Conservation (phyloP, 768 basidiomycete species). For the Tylopilus sp. region DNA sequence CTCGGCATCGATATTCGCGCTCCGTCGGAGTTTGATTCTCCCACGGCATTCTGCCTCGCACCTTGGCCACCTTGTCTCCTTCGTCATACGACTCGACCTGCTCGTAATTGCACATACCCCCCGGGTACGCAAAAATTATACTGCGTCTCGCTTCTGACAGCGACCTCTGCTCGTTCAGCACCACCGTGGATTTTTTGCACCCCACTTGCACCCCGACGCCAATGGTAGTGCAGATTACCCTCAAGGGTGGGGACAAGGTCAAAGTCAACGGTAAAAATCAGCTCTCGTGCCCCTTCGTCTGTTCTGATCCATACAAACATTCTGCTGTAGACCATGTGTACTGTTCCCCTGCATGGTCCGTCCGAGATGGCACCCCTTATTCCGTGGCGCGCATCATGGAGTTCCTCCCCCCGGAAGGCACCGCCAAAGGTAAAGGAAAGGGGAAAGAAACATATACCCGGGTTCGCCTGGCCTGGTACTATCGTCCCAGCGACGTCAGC, state of each 20-base stretch:
- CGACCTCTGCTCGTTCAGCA: conserved; percentile 4
- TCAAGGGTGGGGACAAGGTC: conserved; percentile 82
- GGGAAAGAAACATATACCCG: conserved; percentile 72
- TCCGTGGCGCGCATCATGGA: conserved; percentile 96
- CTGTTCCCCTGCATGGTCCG: conserved; percentile 89
- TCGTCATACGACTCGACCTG: conserved; percentile 25
- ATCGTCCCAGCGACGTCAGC: conserved; percentile 93
- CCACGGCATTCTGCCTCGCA: conserved; percentile 30
- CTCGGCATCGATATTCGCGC: conserved; percentile 31
- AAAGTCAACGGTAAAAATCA: conserved; percentile 75
- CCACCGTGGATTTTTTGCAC: conserved; percentile 27
- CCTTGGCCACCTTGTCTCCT: conserved; percentile 36
- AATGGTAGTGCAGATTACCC: conserved; percentile 42
- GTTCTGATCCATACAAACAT: conserved; percentile 14
- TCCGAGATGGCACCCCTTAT: conserved; percentile 93
- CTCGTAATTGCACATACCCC: conserved; percentile 18
- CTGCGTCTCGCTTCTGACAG: neutral
- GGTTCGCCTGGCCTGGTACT: conserved; percentile 93
- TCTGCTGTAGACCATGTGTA: conserved; percentile 88
- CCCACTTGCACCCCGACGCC: conserved; percentile 14
- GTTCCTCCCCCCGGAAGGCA: conserved; percentile 80
- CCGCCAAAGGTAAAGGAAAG: conserved; percentile 60
- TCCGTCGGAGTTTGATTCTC: conserved; percentile 34
- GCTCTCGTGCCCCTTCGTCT: conserved; percentile 11
- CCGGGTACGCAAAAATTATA: conserved; percentile 26